A percentile compares a stretch with the other conserved stretches of the same genome.
Conservation (phyloP, 805 yeast genomes). For the Candida krabiensis region DNA sequence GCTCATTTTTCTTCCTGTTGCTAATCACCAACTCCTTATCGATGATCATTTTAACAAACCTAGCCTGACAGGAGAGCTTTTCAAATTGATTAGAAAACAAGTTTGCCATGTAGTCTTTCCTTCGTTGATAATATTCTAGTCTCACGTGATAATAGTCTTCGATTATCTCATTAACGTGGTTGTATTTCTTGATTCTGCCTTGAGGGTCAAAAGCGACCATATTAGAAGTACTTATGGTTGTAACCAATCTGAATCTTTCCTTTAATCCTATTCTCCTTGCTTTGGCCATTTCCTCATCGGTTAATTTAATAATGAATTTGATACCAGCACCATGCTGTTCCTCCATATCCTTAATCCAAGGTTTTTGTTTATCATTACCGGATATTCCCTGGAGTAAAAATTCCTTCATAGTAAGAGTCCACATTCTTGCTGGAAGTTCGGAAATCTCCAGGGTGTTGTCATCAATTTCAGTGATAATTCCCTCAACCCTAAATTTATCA, state of each 20-base stretch:
- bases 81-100: constrained; percentile 73
- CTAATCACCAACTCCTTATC: constrained; percentile 68
- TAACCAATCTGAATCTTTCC: constrained; percentile 77
- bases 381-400: constrained; percentile 69
- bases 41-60: constrained; percentile 88
- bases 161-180: constrained; percentile 71
- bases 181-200: constrained; percentile 84
- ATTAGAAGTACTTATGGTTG: constrained; percentile 70
- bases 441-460: constrained; percentile 82
- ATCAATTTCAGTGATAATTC: constrained; percentile 78
- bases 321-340: constrained; percentile 89
- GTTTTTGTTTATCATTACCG: constrained; percentile 69
- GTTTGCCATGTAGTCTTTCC: constrained; percentile 77
- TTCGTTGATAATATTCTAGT: constrained; percentile 83
- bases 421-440: constrained; percentile 86
- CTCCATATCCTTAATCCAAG: constrained; percentile 93
- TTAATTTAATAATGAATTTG: constrained; percentile 72
- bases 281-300: constrained; percentile 81
- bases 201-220: constrained; percentile 95
- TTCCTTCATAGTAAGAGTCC: constrained; percentile 92
- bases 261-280: constrained; percentile 72
- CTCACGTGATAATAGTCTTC: constrained; percentile 84
- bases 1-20: constrained; percentile 66
- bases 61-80: constrained; percentile 77
- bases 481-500: constrained; percentile 76